Evolutionary conservation across 129 eudicot genomes (phyloP).

Genomic region (Calendula officinalis): DNA sequence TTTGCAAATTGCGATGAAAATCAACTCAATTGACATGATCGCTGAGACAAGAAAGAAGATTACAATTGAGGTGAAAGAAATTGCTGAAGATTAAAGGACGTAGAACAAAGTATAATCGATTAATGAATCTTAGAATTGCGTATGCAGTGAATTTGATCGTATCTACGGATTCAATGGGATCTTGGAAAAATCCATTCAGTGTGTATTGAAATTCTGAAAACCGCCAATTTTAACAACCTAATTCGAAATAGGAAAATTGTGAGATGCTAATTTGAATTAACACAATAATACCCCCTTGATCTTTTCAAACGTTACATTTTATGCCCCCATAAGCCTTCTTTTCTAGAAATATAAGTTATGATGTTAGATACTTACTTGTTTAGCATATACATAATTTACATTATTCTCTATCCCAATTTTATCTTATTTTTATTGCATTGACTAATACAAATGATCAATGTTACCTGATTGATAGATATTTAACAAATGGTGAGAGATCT

Average conservation of each 20-base stretch:
- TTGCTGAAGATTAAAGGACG: conserved; percentile 18
- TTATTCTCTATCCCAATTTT: too few relatives aligned
- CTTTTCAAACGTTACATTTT: background rate
- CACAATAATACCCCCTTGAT: background rate
- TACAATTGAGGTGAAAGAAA: background rate
- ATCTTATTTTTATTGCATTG: too few relatives aligned
- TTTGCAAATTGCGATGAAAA: conserved; percentile 10
- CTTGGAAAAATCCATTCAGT: conserved; percentile 1
- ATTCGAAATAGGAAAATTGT: background rate
- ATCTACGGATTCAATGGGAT: background rate
- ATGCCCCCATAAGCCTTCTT: background rate
- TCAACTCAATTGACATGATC: conserved; percentile 2
- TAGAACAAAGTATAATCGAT: background rate
- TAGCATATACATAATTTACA: too few relatives aligned
- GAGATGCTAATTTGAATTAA: conserved; percentile 3
- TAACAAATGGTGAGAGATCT: too few relatives aligned
- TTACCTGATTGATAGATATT: too few relatives aligned
- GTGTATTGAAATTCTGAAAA: conserved; percentile 20
- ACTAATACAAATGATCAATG: too few relatives aligned
- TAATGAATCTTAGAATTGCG: conserved; percentile 6
- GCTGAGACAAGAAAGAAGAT: background rate
- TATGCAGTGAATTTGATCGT: background rate
- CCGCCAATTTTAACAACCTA: conserved; percentile 25
- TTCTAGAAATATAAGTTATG: too few relatives aligned
- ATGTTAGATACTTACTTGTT: too few relatives aligned